phyloP scores from a whole-genome alignment of 495 filamentous ascomycete species.

The Venustampulla echinocandica region DNA sequence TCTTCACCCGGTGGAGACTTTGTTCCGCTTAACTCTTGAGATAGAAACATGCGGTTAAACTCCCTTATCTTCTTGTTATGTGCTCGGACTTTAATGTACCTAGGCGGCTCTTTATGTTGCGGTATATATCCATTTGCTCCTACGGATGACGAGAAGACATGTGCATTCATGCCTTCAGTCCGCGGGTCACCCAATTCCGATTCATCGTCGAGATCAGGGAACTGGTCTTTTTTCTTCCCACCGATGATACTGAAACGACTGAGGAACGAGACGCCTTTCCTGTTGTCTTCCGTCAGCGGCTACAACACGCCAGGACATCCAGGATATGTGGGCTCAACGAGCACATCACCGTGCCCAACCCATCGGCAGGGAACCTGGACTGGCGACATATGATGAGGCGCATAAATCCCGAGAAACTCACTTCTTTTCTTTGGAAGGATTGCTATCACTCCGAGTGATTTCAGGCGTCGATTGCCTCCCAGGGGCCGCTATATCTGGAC shows the following conservation, averaged over 20 bases:
- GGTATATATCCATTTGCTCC: constrained; percentile 70
- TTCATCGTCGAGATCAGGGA: constrained; percentile 48
- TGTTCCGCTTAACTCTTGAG: constrained; percentile 68
- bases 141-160: constrained; percentile 71
- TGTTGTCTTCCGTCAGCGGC: constrained; percentile 24
- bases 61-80: constrained; percentile 75
- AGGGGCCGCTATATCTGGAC: constrained; percentile 27
- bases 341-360: too few species aligned
- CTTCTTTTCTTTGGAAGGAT: constrained; percentile 35
- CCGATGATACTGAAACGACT: constrained; percentile 72
- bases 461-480: constrained; percentile 27
- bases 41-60: constrained; percentile 82
- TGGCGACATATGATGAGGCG: not conserved
- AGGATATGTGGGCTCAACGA: too few species aligned
- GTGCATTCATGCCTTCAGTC: constrained; percentile 70
- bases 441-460: constrained; percentile 32
- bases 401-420: constrained; percentile 21
- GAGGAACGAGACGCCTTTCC: constrained; percentile 84
- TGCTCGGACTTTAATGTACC: constrained; percentile 78
- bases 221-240: constrained; percentile 61
- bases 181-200: constrained; percentile 63
- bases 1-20: constrained; percentile 30
- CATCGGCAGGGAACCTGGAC: constrained; percentile 9
- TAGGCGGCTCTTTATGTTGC: constrained; percentile 78
- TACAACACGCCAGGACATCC: too few species aligned